These are phyloP conservation scores for Nevesoporus exiguus DNA, from an alignment of 768 basidiomycete genomes.

Conservation along the genomic window DNA sequence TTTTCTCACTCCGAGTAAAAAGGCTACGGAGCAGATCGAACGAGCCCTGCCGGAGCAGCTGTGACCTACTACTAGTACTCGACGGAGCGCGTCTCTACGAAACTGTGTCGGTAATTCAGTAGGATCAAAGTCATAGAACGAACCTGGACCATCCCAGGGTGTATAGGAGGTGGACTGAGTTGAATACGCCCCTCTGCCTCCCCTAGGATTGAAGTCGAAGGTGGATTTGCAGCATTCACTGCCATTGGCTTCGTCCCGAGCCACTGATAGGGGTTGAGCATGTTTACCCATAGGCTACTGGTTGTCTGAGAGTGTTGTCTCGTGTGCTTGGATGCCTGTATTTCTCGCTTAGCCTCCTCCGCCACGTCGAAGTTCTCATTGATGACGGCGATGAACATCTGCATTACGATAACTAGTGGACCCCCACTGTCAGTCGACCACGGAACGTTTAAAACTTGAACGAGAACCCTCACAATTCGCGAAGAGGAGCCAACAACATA, in stretches of 20 bases:
- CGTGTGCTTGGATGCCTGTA: conserved; percentile 73
- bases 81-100: conserved; percentile 16
- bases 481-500: conserved; percentile 85
- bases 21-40: conserved; percentile 59
- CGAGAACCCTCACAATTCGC: conserved; percentile 67
- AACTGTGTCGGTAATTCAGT: conserved; percentile 12
- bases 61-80: conserved; percentile 32
- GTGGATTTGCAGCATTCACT: conserved; percentile 65
- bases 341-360: conserved; percentile 81
- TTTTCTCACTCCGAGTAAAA: conserved; percentile 54
- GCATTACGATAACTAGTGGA: conserved; percentile 75
- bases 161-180: conserved; percentile 43
- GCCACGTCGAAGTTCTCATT: conserved; percentile 94
- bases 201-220: conserved; percentile 72
- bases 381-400: conserved; percentile 97
- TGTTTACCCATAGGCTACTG: conserved; percentile 59
- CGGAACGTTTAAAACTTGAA: not conserved
- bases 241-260: conserved; percentile 69
- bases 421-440: conserved; percentile 3
- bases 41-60: conserved; percentile 55
- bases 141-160: conserved; percentile 32
- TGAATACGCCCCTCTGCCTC: conserved; percentile 75
- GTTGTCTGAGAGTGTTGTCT: conserved; percentile 52
- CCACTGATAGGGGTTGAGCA: conserved; percentile 87
- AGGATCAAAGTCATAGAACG: conserved; percentile 2